These are phyloP conservation scores for carrot (Daucus carota) DNA, from an alignment of 129 eudicot species.

Conservation along the genomic window DNA sequence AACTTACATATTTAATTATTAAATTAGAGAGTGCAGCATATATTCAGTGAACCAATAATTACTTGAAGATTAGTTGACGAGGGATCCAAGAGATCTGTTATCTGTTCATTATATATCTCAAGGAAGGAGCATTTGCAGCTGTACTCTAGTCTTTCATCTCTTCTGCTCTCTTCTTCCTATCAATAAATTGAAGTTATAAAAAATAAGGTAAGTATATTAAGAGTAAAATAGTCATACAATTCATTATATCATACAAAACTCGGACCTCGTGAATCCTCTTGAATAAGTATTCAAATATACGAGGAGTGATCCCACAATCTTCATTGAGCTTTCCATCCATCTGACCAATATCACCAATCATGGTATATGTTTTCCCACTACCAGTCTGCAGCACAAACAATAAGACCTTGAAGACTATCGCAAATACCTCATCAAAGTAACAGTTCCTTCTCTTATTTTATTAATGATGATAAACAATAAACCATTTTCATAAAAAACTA, in stretches of 20 bases:
- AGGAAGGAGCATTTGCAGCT: constrained; percentile 91
- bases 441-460: neutral
- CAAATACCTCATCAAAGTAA: constrained; percentile 1
- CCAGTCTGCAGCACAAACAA: constrained; percentile 51
- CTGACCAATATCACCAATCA: constrained; percentile 82
- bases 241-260: neutral
- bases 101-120: constrained; percentile 92
- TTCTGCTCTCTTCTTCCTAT: constrained; percentile 77
- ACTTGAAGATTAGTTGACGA: constrained; percentile 79
- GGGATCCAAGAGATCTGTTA: constrained; percentile 84
- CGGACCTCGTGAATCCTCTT: constrained; percentile 64
- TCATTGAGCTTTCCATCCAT: constrained; percentile 45
- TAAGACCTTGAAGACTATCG: constrained; percentile 13
- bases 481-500: neutral
- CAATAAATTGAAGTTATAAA: constrained; percentile 9
- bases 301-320: constrained; percentile 87
- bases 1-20: constrained; percentile 5
- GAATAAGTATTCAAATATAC: constrained; percentile 69
- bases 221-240: constrained; percentile 7
- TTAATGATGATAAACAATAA: neutral
- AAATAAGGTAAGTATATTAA: neutral
- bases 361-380: constrained; percentile 89
- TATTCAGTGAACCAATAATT: constrained; percentile 15
- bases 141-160: constrained; percentile 58
- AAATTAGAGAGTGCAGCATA: constrained; percentile 5